A percentile compares a stretch with the other conserved stretches of the same genome.
Conservation (phyloP, 2,329 filamentous ascomycete genomes). For the Neocatenulostroma microsporum region DNA sequence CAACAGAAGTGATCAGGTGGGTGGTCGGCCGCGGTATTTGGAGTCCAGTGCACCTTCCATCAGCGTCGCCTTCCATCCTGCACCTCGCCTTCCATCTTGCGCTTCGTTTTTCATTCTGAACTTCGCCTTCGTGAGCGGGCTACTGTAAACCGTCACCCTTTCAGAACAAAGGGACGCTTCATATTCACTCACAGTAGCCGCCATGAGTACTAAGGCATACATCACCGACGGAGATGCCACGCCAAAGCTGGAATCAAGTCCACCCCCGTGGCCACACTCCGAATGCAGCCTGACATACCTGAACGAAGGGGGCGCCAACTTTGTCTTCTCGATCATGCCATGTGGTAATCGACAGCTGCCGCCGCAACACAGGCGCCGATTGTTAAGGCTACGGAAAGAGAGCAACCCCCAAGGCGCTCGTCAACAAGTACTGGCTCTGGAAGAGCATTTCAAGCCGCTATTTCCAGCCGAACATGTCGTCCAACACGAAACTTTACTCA, state of each 20-base stretch:
- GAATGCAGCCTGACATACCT: conserved; percentile 24
- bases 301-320: conserved; percentile 33
- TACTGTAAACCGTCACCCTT: too few relatives aligned
- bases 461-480: conserved; percentile 26
- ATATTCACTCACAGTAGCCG: not conserved
- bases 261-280: conserved; percentile 4
- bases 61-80: too few relatives aligned
- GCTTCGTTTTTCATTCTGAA: too few relatives aligned
- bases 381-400: conserved; percentile 19
- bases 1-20: too few relatives aligned
- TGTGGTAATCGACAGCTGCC: conserved; percentile 13
- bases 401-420: conserved; percentile 15
- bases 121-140: too few relatives aligned
- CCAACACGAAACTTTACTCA: conserved; percentile 21
- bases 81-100: too few relatives aligned
- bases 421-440: conserved; percentile 21
- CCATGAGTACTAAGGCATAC: not conserved
- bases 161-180: too few relatives aligned
- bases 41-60: too few relatives aligned
- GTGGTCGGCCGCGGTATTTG: too few relatives aligned
- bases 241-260: conserved; percentile 12
- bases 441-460: conserved; percentile 21
- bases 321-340: conserved; percentile 24
- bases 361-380: conserved; percentile 14
- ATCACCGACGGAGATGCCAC: conserved; percentile 2